Conservation (phyloP, 164 flowering plant species). For the Akebia trifoliata region DNA sequence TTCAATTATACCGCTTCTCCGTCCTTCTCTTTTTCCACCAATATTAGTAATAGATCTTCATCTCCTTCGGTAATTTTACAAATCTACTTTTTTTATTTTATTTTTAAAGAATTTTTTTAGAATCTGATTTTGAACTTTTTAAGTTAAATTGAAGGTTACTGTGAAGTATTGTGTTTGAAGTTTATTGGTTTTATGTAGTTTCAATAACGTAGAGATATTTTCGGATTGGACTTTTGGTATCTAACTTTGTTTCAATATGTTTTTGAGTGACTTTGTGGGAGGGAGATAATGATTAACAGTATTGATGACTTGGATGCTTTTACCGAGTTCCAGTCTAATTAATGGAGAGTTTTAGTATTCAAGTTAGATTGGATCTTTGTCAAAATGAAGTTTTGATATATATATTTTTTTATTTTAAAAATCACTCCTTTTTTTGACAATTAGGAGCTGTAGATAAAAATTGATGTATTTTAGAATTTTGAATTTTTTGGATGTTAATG, state of each 20-base stretch:
- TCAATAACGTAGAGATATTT: too few relatives aligned
- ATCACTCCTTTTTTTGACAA: neutral
- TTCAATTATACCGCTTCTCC: too few relatives aligned
- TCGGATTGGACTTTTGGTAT: too few relatives aligned
- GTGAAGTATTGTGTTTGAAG: too few relatives aligned
- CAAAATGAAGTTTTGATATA: too few relatives aligned
- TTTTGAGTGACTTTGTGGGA: neutral
- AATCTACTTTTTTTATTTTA: neutral
- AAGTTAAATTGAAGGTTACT: neutral
- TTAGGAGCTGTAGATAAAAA: neutral
- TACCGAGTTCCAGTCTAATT: neutral
- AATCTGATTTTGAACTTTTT: neutral
- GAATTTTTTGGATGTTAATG: neutral
- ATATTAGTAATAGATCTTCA: constrained; percentile 47
- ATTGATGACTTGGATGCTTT: neutral
- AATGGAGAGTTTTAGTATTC: neutral
- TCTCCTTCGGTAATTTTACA: constrained; percentile 79
- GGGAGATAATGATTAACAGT: neutral
- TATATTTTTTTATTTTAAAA: too few relatives aligned
- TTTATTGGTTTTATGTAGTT: too few relatives aligned
- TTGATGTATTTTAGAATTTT: neutral
- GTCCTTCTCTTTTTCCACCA: constrained; percentile 1
- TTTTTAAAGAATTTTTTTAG: neutral
- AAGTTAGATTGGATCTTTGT: too few relatives aligned
- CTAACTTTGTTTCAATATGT: too few relatives aligned